Conservation (phyloP, 2,329 filamentous ascomycete genomes). For the Chrysosporium keratinophilum region DNA sequence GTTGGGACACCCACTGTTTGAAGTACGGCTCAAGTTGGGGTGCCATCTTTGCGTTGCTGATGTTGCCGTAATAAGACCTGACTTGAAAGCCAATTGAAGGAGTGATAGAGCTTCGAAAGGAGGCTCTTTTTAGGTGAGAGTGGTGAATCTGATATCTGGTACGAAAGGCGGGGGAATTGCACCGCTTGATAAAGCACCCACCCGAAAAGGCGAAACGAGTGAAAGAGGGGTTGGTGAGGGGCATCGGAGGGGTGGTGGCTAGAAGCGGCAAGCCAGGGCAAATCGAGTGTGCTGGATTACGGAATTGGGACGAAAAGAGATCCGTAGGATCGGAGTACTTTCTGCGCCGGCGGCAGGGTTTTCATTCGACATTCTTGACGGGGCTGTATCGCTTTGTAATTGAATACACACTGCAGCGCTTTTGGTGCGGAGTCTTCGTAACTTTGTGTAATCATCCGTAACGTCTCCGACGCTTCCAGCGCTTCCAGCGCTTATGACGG, state of each 20-base stretch:
- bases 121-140: not conserved
- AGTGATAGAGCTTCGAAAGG: not conserved
- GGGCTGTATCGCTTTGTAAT: too few relatives aligned
- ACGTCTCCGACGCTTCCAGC: too few relatives aligned
- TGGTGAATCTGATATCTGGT: not conserved
- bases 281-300: not conserved
- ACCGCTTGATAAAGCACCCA: not conserved
- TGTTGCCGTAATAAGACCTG: slow-evolving; percentile 36
- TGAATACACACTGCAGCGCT: too few relatives aligned
- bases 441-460: too few relatives aligned
- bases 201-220: not conserved
- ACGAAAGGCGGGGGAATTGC: not conserved
- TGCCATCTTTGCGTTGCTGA: slow-evolving; percentile 59
- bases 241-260: slow-evolving; percentile 2
- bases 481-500: too few relatives aligned
- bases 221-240: slow-evolving; percentile 9
- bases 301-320: not conserved
- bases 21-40: slow-evolving; percentile 87
- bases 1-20: slow-evolving; percentile 49
- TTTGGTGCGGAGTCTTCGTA: too few relatives aligned
- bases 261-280: slow-evolving; percentile 10
- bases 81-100: not conserved
- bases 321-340: too few relatives aligned
- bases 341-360: too few relatives aligned
- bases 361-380: too few relatives aligned